These are phyloP conservation scores for Lipomyces mesembrius DNA, from an alignment of 805 yeast genomes.

Conservation along the genomic window DNA sequence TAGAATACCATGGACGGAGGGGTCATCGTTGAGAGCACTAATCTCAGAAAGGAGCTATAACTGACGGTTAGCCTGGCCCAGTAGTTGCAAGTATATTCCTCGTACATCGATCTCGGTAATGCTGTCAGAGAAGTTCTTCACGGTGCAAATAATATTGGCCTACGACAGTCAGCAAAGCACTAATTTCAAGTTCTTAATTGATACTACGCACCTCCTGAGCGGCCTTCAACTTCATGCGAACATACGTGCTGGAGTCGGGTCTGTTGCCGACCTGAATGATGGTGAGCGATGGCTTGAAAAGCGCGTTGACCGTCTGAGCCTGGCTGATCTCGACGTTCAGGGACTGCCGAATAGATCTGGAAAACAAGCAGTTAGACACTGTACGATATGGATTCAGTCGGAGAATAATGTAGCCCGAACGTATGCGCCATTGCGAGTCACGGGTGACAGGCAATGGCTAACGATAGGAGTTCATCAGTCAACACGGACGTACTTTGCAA, in stretches of 20 bases:
- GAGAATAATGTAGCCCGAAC: not conserved
- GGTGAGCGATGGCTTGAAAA: conserved; percentile 75
- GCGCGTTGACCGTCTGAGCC: conserved; percentile 51
- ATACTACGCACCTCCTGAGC: conserved; percentile 60
- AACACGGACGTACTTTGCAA: conserved; percentile 50
- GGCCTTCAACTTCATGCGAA: conserved; percentile 87
- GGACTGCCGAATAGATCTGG: conserved; percentile 52
- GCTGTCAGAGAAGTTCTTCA: conserved; percentile 66
- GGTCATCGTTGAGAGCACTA: conserved; percentile 69
- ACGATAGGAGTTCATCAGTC: not conserved
- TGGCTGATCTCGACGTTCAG: conserved; percentile 57
- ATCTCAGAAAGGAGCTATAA: conserved; percentile 57
- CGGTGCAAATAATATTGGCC: conserved; percentile 72
- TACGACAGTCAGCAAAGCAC: not conserved
- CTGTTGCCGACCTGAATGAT: conserved; percentile 89
- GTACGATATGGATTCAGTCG: not conserved
- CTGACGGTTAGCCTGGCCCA: conserved; percentile 2
- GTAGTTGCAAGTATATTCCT: not conserved
- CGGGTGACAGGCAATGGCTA: not conserved
- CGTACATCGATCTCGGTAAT: conserved; percentile 61
- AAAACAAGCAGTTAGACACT: not conserved
- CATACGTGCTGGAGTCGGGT: conserved; percentile 91
- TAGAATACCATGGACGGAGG: conserved; percentile 79
- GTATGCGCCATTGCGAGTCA: not conserved
- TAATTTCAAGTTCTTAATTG: not conserved